A percentile compares a stretch with the other conserved stretches of the same genome.
Conservation (phyloP, 345 rosid species). For the Rhodamnia argentea region DNA sequence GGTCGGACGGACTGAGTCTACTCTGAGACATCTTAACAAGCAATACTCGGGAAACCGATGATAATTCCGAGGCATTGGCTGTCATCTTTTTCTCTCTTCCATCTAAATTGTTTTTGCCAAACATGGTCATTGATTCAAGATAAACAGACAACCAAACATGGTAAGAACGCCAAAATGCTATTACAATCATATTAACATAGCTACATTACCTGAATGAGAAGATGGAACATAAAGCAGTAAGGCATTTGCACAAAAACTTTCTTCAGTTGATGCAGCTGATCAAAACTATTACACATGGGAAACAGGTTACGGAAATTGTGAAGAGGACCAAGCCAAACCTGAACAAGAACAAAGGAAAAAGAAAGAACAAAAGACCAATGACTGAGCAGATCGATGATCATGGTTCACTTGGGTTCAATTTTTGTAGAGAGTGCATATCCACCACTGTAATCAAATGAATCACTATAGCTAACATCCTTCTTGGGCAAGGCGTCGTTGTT, state of each 20-base stretch:
- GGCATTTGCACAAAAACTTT: not conserved
- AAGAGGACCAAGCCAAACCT: not conserved
- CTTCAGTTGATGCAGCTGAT: not conserved
- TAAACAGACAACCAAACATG: not conserved
- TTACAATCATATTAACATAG: not conserved
- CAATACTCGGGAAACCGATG: too few species aligned
- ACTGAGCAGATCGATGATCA: not conserved
- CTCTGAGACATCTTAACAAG: not conserved
- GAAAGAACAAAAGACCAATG: not conserved
- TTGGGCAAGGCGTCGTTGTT: conserved; percentile 33
- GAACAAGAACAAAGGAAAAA: not conserved
- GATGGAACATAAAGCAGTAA: not conserved
- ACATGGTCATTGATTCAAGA: not conserved
- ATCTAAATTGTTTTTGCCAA: not conserved
- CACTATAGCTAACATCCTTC: conserved; percentile 16
- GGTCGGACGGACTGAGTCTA: too few species aligned
- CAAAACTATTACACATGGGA: not conserved
- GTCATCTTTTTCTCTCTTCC: not conserved
- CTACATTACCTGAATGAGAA: not conserved
- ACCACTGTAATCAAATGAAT: conserved; percentile 70
- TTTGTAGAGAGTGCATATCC: conserved; percentile 51
- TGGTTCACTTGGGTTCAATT: conserved; percentile 51
- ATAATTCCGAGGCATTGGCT: not conserved
- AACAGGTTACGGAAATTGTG: not conserved
- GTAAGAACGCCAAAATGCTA: not conserved